A percentile compares a stretch with the other conserved stretches of the same genome.
Conservation (phyloP, 1,284 basidiomycete species). For the Puccinia coronata region DNA sequence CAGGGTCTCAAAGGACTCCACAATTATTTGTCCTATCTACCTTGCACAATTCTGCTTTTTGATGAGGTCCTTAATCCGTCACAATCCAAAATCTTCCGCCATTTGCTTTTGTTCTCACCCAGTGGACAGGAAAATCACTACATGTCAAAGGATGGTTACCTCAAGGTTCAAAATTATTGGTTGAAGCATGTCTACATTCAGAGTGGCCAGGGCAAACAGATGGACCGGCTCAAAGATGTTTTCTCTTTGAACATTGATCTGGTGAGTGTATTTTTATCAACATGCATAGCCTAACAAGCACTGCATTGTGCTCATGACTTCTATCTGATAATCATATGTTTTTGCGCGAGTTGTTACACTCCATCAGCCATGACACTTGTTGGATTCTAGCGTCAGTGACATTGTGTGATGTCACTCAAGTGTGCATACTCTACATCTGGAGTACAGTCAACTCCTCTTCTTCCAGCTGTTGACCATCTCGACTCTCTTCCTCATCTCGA, state of each 20-base stretch:
- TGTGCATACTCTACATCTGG: too few species aligned
- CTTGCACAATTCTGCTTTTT: not conserved
- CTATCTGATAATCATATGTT: too few species aligned
- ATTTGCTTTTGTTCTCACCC: constrained; percentile 18
- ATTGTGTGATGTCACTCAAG: too few species aligned
- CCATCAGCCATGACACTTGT: too few species aligned
- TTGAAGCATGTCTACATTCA: constrained; percentile 17
- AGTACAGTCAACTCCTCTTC: too few species aligned
- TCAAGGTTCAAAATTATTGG: constrained; percentile 26
- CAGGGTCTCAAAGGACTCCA: not conserved
- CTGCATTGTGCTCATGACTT: too few species aligned
- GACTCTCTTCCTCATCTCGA: too few species aligned
- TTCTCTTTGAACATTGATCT: constrained; percentile 23
- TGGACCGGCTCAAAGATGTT: constrained; percentile 5
- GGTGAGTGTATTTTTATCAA: too few species aligned
- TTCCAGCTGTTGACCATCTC: too few species aligned
- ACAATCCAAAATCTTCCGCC: not conserved
- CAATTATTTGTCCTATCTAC: constrained; percentile 11
- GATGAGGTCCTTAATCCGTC: not conserved
- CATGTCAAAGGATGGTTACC: constrained; percentile 11
- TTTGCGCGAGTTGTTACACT: too few species aligned
- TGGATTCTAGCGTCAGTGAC: too few species aligned
- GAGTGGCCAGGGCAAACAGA: constrained; percentile 8
- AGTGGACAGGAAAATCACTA: constrained; percentile 13
- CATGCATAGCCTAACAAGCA: too few species aligned